These are phyloP conservation scores for Candolleomyces efflorescens DNA, from an alignment of 768 basidiomycete genomes.

Conservation along the genomic window DNA sequence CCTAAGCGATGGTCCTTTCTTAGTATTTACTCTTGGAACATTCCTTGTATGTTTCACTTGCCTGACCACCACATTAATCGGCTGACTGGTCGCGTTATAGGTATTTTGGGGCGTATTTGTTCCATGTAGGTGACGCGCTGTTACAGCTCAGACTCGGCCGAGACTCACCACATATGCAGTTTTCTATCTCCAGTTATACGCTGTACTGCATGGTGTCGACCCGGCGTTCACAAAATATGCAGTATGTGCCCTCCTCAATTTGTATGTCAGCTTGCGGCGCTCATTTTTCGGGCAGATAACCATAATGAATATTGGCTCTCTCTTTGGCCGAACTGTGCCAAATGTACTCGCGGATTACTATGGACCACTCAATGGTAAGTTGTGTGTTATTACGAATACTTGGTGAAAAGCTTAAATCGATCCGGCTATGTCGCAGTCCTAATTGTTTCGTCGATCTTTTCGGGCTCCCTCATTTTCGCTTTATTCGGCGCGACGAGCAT, in stretches of 20 bases:
- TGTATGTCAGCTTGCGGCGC: no score
- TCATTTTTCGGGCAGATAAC: constrained; percentile 32
- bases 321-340: constrained; percentile 58
- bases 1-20: constrained; percentile 36
- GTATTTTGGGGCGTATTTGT: constrained; percentile 48
- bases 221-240: constrained; percentile 38
- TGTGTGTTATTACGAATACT: background rate
- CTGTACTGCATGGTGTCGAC: constrained; percentile 35
- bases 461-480: constrained; percentile 43
- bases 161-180: constrained; percentile 22
- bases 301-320: constrained; percentile 47
- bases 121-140: constrained; percentile 34
- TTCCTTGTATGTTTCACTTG: constrained; percentile 26
- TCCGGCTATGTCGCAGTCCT: constrained; percentile 27
- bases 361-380: constrained; percentile 47
- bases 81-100: constrained; percentile 17
- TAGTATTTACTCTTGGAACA: constrained; percentile 37
- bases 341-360: constrained; percentile 47
- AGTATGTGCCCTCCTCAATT: constrained; percentile 19
- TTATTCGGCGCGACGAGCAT: constrained; percentile 44
- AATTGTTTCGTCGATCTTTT: constrained; percentile 35
- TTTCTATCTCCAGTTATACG: constrained; percentile 50
- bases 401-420: no score
- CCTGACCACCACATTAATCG: background rate
- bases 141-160: background rate